A percentile compares a stretch with the other conserved stretches of the same genome.
Evolutionary conservation across 2,329 filamentous ascomycete species (phyloP).

Genomic region (Leptographium radiaticola): DNA sequence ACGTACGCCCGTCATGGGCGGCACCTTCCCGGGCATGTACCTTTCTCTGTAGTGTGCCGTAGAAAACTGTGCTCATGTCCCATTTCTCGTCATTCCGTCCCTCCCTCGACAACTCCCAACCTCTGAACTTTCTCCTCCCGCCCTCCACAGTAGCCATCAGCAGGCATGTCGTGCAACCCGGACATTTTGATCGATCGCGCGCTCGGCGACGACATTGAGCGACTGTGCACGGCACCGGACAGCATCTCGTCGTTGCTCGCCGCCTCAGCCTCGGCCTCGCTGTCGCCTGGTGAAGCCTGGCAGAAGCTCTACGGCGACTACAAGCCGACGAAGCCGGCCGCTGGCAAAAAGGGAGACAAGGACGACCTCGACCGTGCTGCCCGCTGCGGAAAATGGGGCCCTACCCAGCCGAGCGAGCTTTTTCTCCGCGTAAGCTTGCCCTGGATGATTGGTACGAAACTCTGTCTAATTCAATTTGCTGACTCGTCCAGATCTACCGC

Average conservation of each 20-base stretch:
- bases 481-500: conserved; percentile 42
- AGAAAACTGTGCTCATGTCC: too few species aligned
- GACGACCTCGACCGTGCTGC: conserved; percentile 37
- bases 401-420: conserved; percentile 47
- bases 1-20: too few species aligned
- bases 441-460: not conserved
- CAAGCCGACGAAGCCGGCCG: conserved; percentile 7
- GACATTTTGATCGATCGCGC: conserved; percentile 7
- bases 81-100: too few species aligned
- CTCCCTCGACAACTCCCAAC: too few species aligned
- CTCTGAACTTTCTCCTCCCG: not conserved
- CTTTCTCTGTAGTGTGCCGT: too few species aligned
- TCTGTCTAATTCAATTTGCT: not conserved
- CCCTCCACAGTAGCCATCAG: not conserved
- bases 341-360: conserved; percentile 15
- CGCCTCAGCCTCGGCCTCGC: conserved; percentile 33
- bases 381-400: conserved; percentile 55
- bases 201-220: conserved; percentile 32
- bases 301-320: conserved; percentile 37
- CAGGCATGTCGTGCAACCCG: not conserved
- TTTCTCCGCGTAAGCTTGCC: conserved; percentile 41
- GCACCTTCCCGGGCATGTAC: too few species aligned
- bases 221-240: conserved; percentile 36
- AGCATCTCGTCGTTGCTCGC: conserved; percentile 48
- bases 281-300: conserved; percentile 40